phyloP scores from a whole-genome alignment of 345 rosid genomes.

The Triadica sebifera region DNA sequence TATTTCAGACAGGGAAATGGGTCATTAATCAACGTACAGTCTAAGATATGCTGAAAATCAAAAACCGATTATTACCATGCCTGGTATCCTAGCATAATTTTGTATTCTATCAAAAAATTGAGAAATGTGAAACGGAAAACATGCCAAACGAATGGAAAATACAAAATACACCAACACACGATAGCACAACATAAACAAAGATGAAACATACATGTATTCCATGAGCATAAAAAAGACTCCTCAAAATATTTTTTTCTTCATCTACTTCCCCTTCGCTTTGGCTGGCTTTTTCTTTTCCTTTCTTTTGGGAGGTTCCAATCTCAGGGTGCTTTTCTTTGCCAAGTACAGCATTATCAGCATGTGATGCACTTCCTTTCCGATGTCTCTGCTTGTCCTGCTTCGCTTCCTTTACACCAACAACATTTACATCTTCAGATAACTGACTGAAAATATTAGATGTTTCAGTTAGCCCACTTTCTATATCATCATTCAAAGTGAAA shows the following conservation, averaged over 20 bases:
- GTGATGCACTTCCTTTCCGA: conserved; percentile 23
- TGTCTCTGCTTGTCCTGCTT: conserved; percentile 26
- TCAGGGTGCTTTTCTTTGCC: conserved; percentile 29
- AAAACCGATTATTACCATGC: background rate
- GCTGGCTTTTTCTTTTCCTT: conserved; percentile 49
- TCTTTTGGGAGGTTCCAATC: conserved; percentile 33
- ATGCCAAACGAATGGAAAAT: background rate
- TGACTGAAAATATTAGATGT: conserved; percentile 87
- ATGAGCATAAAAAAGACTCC: conserved; percentile 71
- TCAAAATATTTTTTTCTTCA: conserved; percentile 76
- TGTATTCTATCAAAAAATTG: background rate
- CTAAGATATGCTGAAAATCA: background rate
- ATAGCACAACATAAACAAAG: conserved; percentile 1
- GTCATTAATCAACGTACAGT: background rate
- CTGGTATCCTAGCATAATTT: background rate
- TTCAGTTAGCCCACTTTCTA: conserved; percentile 63
- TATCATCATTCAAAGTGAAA: conserved; percentile 70
- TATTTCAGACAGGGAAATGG: background rate
- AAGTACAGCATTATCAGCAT: conserved; percentile 29
- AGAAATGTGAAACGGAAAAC: background rate
- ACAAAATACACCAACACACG: background rate
- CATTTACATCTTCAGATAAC: conserved; percentile 65
- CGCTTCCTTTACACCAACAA: conserved; percentile 51
- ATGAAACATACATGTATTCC: conserved; percentile 82
- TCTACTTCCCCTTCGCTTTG: conserved; percentile 44